Conservation (phyloP, 2,329 filamentous ascomycete genomes). For the Aureobasidium uvarum region DNA sequence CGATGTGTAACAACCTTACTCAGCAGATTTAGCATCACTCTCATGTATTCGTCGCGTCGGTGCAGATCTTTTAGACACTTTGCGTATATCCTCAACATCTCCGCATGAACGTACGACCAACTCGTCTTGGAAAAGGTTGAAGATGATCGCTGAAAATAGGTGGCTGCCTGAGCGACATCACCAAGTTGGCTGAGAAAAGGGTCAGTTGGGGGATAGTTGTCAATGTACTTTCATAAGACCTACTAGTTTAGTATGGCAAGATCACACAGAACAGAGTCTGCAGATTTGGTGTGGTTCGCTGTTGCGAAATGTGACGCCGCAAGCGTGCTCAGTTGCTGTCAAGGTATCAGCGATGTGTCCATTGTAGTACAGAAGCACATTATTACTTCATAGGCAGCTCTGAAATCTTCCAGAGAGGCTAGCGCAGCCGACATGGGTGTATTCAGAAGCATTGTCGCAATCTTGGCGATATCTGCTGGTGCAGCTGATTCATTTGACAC, state of each 20-base stretch:
- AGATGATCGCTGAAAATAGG: slow-evolving; percentile 74
- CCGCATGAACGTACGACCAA: slow-evolving; percentile 77
- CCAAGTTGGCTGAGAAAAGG: slow-evolving; percentile 52
- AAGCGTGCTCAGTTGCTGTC: slow-evolving; percentile 74
- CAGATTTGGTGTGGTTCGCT: slow-evolving; percentile 73
- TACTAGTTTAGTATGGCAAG: slow-evolving; percentile 74
- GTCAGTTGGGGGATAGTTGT: background rate
- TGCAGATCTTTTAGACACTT: slow-evolving; percentile 75
- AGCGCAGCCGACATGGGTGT: slow-evolving; percentile 38
- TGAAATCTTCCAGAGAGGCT: slow-evolving; percentile 42
- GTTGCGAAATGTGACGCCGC: slow-evolving; percentile 79
- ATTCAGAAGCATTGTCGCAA: slow-evolving; percentile 27
- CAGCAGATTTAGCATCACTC: slow-evolving; percentile 70
- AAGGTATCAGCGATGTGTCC: background rate
- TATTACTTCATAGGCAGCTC: slow-evolving; percentile 43
- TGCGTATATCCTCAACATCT: slow-evolving; percentile 82
- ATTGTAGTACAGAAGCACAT: background rate
- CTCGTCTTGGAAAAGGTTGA: slow-evolving; percentile 73
- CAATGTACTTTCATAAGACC: background rate
- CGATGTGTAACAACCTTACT: slow-evolving; percentile 57
- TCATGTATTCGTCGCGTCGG: slow-evolving; percentile 74
- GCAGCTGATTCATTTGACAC: background rate
- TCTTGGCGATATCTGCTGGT: background rate
- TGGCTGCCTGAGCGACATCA: slow-evolving; percentile 70
- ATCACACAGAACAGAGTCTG: slow-evolving; percentile 76